Conservation (phyloP, 768 basidiomycete species). For the Mycena galopus region DNA sequence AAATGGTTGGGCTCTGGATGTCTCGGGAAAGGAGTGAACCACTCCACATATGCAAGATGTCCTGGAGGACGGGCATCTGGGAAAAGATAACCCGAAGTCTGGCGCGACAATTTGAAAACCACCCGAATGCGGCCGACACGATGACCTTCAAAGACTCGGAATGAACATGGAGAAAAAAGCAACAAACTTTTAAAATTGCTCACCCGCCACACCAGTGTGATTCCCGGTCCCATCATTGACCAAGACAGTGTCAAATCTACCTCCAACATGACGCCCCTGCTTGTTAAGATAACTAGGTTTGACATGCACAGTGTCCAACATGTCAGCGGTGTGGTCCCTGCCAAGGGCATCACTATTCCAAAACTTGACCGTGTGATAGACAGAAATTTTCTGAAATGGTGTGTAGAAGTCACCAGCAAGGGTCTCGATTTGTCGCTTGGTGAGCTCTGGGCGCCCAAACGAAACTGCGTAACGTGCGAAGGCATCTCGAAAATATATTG, state of each 20-base stretch:
- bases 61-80: conserved; percentile 16
- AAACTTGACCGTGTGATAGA: conserved; percentile 31
- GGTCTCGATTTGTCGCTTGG: conserved; percentile 11
- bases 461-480: conserved; percentile 21
- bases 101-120: not conserved
- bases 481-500: conserved; percentile 18
- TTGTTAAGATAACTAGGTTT: conserved; percentile 20
- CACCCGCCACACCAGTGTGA: conserved; percentile 21
- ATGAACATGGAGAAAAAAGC: no score
- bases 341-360: conserved; percentile 28
- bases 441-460: conserved; percentile 8
- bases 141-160: no score
- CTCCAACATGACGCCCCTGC: no score
- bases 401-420: not conserved
- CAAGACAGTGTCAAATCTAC: no score
- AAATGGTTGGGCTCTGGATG: conserved; percentile 12
- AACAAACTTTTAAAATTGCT: no score
- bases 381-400: conserved; percentile 19
- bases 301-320: conserved; percentile 33
- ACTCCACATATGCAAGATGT: conserved; percentile 48
- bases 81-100: not conserved
- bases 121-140: conserved; percentile 23
- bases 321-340: conserved; percentile 5
- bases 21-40: conserved; percentile 40
- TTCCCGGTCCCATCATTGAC: no score